Base-by-base conservation (phyloP, 2,329 filamentous ascomycete species). In the Aspergillus arachidicola region DNA sequence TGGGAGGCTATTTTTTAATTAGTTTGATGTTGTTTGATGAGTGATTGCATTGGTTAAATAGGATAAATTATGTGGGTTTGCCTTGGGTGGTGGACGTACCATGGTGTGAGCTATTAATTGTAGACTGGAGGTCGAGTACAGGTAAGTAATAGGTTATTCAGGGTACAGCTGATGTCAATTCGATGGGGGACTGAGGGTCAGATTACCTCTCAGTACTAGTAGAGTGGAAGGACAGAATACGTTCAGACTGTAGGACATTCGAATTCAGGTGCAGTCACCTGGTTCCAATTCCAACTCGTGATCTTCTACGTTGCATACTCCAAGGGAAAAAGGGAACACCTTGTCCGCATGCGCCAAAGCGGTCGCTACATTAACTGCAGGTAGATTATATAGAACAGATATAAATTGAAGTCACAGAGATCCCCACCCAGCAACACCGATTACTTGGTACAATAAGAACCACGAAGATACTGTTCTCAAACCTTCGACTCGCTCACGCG, bases 1-100 rank as follows among this genome's bases (percentile, higher is more conserved):
- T 89, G 32, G 87, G 86, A 21, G 77, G 64, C 75, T 78, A 48
- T 54, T 26, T 12, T 28, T 48, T 14, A 4, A 30, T 57, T 43
- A 58, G 57, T 34, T 34, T 46, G 38, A 41, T 38, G 38, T 16
- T 5, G 14, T 54, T 23, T n/a, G 26, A 10, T 26, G 50, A 53
- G 32, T 26, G 3, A 9, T 32, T 58, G 1, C 23, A 26, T 46
- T 26, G 12, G 36, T 36, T 16, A 6, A 5, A 21, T 28, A 28
- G 23, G 28, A 3, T 41, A 16, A 16, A n/a, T 6, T 16, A 28
- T 16, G 19, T 19, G 36, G 6, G 2, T n/a, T 41, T n/a, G 16
- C 16, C 36, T n/a, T 3, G 38, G 12, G 16, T n/a, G n/a, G 19
- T 50, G 48, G 58, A 46, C 59, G 21, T 48, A 60, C 59, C 59